Evolutionary conservation across 1,284 basidiomycete genomes (phyloP).

Genomic region (Irpex sp.): DNA sequence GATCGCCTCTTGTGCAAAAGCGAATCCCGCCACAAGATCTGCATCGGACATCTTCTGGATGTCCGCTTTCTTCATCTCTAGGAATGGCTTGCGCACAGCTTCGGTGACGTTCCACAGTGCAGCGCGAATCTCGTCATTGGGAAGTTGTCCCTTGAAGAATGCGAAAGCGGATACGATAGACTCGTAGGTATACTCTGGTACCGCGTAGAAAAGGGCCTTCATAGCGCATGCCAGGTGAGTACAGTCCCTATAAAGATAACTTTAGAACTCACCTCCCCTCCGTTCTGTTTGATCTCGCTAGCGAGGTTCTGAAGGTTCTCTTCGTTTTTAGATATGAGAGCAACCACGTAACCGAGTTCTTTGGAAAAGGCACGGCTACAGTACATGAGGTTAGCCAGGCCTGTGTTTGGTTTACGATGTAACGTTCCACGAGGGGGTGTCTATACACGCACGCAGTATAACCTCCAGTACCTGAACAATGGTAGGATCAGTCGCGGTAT

Average conservation of each 20-base stretch:
- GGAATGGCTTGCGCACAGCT: conserved; percentile 23
- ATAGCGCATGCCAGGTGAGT: neutral
- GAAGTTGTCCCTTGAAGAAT: conserved; percentile 22
- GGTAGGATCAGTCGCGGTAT: neutral
- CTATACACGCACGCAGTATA: conserved; percentile 9
- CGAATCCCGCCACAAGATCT: conserved; percentile 23
- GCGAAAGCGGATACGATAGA: conserved; percentile 21
- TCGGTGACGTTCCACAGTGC: conserved; percentile 26
- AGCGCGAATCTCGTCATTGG: conserved; percentile 22
- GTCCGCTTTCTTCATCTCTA: conserved; percentile 23
- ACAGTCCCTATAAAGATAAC: neutral
- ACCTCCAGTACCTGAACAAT: conserved; percentile 5
- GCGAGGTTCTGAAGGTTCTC: conserved; percentile 8
- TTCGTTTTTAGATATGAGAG: conserved; percentile 7
- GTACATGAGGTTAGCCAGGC: neutral
- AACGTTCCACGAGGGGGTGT: neutral
- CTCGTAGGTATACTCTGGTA: conserved; percentile 21
- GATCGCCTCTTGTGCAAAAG: conserved; percentile 28
- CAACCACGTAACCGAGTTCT: conserved; percentile 5
- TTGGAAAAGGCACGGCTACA: conserved; percentile 9
- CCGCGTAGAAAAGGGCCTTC: conserved; percentile 19
- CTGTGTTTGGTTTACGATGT: neutral
- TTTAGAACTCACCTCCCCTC: conserved; percentile 6
- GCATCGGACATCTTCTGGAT: conserved; percentile 11
- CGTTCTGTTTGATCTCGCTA: conserved; percentile 4